phyloP scores from a whole-genome alignment of 768 basidiomycete genomes.

The Pholiota conissans region DNA sequence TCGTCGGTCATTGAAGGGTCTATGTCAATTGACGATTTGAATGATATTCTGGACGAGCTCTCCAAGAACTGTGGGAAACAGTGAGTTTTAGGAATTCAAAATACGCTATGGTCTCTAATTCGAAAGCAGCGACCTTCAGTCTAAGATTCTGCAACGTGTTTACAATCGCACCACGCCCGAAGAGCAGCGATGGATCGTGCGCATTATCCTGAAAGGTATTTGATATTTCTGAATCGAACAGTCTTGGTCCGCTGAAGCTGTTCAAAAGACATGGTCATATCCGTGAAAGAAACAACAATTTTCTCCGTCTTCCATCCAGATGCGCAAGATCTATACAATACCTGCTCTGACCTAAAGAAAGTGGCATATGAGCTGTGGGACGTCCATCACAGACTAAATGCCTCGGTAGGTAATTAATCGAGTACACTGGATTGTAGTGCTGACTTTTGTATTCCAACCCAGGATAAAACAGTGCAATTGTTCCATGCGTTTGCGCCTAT shows the following conservation, averaged over 20 bases:
- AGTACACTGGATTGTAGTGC: neutral
- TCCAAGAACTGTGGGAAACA: constrained; percentile 71
- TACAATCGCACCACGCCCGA: constrained; percentile 79
- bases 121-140: constrained; percentile 63
- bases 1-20: constrained; percentile 77
- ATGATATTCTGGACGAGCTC: constrained; percentile 77
- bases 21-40: constrained; percentile 81
- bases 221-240: neutral
- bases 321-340: constrained; percentile 92
- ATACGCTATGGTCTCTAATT: constrained; percentile 6
- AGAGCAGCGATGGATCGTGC: constrained; percentile 95
- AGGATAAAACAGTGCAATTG: constrained; percentile 85
- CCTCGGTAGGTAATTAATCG: constrained; percentile 38
- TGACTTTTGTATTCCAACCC: neutral
- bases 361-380: constrained; percentile 90
- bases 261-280: constrained; percentile 80
- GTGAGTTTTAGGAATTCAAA: constrained; percentile 38
- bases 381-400: constrained; percentile 62
- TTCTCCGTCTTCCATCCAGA: constrained; percentile 92
- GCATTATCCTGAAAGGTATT: constrained; percentile 91
- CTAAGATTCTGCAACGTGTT: constrained; percentile 72
- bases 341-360: constrained; percentile 93
- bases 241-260: neutral
- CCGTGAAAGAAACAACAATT: constrained; percentile 92
- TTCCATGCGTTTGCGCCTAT: constrained; percentile 92